phyloP scores from a whole-genome alignment of 1,284 basidiomycete genomes.

The Lentinula novae-zelandiae region DNA sequence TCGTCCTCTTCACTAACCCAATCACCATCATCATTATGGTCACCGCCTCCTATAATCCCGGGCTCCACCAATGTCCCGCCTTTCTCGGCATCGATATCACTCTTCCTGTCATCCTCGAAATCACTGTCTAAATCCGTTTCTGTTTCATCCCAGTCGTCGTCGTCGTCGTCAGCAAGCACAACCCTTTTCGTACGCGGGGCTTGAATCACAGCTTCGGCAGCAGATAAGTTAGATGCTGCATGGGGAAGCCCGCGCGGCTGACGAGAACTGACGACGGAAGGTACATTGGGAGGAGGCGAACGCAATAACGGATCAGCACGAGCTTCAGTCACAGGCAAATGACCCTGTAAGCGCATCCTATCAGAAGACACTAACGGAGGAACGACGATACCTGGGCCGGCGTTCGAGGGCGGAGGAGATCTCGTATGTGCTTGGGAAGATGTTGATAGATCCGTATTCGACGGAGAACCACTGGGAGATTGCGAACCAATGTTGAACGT shows the following conservation, averaged over 20 bases:
- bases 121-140: constrained; percentile 28
- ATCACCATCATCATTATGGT: constrained; percentile 17
- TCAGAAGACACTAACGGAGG: neutral
- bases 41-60: constrained; percentile 28
- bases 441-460: constrained; percentile 10
- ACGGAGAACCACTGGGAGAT: constrained; percentile 33
- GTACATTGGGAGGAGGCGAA: neutral
- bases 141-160: constrained; percentile 43
- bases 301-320: neutral
- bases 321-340: neutral
- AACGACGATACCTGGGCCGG: too few species aligned
- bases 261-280: neutral
- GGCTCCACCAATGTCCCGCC: constrained; percentile 30
- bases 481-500: constrained; percentile 57
- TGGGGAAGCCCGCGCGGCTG: neutral
- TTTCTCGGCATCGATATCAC: constrained; percentile 33
- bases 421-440: constrained; percentile 1
- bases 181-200: constrained; percentile 26
- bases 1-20: constrained; percentile 6
- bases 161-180: constrained; percentile 30
- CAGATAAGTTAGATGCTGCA: constrained; percentile 1
- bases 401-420: neutral
- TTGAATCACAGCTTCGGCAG: constrained; percentile 8
- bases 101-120: constrained; percentile 2
- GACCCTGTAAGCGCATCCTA: neutral